Conservation (phyloP, 2,329 filamentous ascomycete genomes). For the Podosphaera fusca region DNA sequence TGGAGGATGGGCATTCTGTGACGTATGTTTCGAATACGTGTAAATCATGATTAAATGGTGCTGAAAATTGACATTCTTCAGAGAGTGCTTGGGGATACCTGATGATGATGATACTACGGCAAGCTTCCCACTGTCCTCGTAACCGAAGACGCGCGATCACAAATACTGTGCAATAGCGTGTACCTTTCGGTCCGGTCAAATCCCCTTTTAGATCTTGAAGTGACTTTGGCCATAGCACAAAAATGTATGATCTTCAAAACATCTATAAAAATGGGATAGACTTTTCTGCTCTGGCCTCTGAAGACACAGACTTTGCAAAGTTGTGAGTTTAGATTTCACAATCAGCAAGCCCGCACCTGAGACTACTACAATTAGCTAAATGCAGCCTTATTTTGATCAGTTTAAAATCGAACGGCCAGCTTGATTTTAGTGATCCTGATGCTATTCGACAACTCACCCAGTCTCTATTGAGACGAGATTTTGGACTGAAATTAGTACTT, state of each 20-base stretch:
- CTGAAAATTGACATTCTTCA: too few relatives aligned
- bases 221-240: not conserved
- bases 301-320: constrained; percentile 35
- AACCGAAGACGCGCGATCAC: too few relatives aligned
- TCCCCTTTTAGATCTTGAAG: too few relatives aligned
- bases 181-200: too few relatives aligned
- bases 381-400: constrained; percentile 14
- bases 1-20: too few relatives aligned
- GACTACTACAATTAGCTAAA: not conserved
- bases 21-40: too few relatives aligned
- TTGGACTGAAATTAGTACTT: constrained; percentile 45
- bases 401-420: constrained; percentile 29
- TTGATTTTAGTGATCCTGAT: constrained; percentile 62
- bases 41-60: too few relatives aligned
- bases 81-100: too few relatives aligned
- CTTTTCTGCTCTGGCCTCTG: constrained; percentile 34
- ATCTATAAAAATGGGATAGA: constrained; percentile 35
- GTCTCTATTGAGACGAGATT: constrained; percentile 52
- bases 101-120: too few relatives aligned
- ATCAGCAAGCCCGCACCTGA: not conserved
- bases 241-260: constrained; percentile 16
- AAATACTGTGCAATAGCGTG: too few relatives aligned
- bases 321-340: constrained; percentile 19
- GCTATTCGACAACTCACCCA: constrained; percentile 65
- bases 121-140: too few relatives aligned